Evolutionary conservation across 306 rosid genomes (phyloP).

Genomic region (Prunus mongolica): DNA sequence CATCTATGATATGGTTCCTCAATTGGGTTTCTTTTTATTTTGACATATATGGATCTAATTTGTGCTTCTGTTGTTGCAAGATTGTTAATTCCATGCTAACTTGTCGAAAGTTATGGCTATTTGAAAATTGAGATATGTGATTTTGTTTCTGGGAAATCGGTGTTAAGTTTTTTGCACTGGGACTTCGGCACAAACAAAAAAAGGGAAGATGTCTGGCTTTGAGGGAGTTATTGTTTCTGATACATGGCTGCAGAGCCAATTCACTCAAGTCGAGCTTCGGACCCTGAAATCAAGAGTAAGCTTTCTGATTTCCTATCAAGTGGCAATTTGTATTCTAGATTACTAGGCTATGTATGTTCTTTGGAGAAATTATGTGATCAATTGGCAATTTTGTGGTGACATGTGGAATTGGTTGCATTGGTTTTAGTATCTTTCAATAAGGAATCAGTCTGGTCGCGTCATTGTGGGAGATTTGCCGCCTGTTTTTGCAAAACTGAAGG

Average conservation of each 20-base stretch:
- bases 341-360: not conserved
- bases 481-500: slow-evolving; percentile 57
- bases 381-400: slow-evolving; percentile 11
- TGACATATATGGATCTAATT: slow-evolving; percentile 10
- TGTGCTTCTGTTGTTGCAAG: not conserved
- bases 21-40: slow-evolving; percentile 9
- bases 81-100: slow-evolving; percentile 4
- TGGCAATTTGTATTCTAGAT: not conserved
- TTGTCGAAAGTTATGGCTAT: not conserved
- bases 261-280: slow-evolving; percentile 99
- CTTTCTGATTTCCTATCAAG: not conserved
- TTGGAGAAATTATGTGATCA: slow-evolving; percentile 5
- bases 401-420: slow-evolving; percentile 26
- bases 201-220: slow-evolving; percentile 72
- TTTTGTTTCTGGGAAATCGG: slow-evolving; percentile 23
- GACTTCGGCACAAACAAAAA: slow-evolving; percentile 24
- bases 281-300: slow-evolving; percentile 86
- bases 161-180: slow-evolving; percentile 25
- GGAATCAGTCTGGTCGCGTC: slow-evolving; percentile 65
- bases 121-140: not conserved
- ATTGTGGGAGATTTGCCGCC: slow-evolving; percentile 61
- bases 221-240: slow-evolving; percentile 95
- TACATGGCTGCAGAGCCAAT: slow-evolving; percentile 89
- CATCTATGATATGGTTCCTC: slow-evolving; percentile 12
- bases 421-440: slow-evolving; percentile 62